Conservation (phyloP, 371 early-diverging fungal genomes). For the Mucor irregularis region DNA sequence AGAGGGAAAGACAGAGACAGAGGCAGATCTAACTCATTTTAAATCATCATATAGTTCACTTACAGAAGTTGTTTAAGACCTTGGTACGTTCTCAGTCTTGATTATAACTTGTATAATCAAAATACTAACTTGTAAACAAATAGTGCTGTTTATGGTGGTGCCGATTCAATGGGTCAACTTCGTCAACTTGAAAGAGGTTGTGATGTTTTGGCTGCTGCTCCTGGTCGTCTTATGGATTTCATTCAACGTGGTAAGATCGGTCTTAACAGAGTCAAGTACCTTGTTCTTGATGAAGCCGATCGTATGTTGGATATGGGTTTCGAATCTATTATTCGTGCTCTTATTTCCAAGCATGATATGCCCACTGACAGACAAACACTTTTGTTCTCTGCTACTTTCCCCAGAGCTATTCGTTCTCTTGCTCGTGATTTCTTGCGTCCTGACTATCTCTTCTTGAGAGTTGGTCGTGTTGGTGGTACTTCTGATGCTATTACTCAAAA, state of each 20-base stretch:
- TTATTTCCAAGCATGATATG: conserved; percentile 80
- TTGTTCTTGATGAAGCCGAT: conserved; percentile 98
- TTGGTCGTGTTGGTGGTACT: conserved; percentile 59
- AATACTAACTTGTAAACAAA: neutral
- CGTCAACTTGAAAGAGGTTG: conserved; percentile 82
- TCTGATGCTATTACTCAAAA: conserved; percentile 54
- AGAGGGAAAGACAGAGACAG: no score
- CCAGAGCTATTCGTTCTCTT: conserved; percentile 86
- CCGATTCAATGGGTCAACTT: conserved; percentile 80
- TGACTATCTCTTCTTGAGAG: conserved; percentile 45
- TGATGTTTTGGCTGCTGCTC: conserved; percentile 97
- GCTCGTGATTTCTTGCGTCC: conserved; percentile 91
- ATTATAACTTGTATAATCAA: neutral
- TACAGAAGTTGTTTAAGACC: conserved; percentile 47
- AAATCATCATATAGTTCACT: conserved; percentile 41
- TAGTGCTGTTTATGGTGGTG: conserved; percentile 93
- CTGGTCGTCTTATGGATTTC: conserved; percentile 97
- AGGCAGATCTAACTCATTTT: no score
- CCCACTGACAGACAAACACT: conserved; percentile 86
- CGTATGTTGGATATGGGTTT: conserved; percentile 99
- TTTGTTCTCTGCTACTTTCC: conserved; percentile 99
- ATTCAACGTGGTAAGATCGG: conserved; percentile 78
- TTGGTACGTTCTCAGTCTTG: conserved; percentile 28
- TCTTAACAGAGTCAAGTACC: conserved; percentile 79
- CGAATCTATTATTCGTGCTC: conserved; percentile 91